Evolutionary conservation across 805 yeast species (phyloP).

Genomic region (Kazachstania kunashirensis): DNA sequence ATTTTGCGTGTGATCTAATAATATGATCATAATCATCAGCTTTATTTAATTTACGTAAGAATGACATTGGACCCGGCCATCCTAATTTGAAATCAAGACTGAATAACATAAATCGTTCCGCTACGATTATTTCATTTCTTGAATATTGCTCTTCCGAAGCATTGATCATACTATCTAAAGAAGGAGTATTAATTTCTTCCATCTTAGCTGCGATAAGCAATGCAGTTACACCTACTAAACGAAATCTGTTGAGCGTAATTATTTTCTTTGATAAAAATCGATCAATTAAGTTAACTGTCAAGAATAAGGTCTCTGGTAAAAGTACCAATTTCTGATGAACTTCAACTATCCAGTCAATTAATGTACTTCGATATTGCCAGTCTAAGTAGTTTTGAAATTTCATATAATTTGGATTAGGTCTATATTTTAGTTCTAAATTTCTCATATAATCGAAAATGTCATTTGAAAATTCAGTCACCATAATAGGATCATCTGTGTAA

Average conservation of each 20-base stretch:
- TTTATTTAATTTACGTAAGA: slow-evolving; percentile 78
- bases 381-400: slow-evolving; percentile 70
- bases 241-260: slow-evolving; percentile 72
- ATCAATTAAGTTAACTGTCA: slow-evolving; percentile 80
- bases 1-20: slow-evolving; percentile 82
- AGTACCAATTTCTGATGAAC: slow-evolving; percentile 76
- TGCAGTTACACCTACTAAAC: slow-evolving; percentile 88
- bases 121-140: slow-evolving; percentile 67
- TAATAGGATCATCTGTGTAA: slow-evolving; percentile 66
- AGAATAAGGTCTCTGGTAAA: slow-evolving; percentile 76
- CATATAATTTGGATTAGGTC: slow-evolving; percentile 76
- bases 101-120: slow-evolving; percentile 86
- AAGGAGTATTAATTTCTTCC: slow-evolving; percentile 88
- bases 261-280: slow-evolving; percentile 68
- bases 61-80: slow-evolving; percentile 97
- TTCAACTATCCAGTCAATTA: slow-evolving; percentile 88
- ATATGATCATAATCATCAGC: slow-evolving; percentile 94
- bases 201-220: slow-evolving; percentile 89
- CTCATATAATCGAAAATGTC: slow-evolving; percentile 67
- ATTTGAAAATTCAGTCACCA: slow-evolving; percentile 75
- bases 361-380: slow-evolving; percentile 78
- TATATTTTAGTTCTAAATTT: slow-evolving; percentile 55
- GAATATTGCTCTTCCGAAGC: slow-evolving; percentile 82
- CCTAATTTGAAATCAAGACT: slow-evolving; percentile 86
- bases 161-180: slow-evolving; percentile 76